A percentile compares a stretch with the other conserved stretches of the same genome.
Evolutionary conservation across 768 basidiomycete species (phyloP).

Genomic region (Sporobolomyces phaffii): DNA sequence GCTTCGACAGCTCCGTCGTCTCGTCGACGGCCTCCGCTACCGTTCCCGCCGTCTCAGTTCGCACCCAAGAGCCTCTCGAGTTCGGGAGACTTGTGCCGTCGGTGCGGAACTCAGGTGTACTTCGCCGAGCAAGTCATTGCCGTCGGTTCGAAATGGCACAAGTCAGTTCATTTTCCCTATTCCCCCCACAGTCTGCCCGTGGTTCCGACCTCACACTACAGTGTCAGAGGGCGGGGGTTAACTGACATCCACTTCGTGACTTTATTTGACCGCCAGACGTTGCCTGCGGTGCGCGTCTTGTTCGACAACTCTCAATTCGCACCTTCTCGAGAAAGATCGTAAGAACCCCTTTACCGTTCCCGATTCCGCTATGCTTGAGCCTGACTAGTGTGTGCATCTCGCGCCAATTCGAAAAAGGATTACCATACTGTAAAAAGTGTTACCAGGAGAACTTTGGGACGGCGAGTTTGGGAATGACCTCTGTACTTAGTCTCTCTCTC

Average conservation of each 20-base stretch:
- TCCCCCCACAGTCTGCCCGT: too few relatives aligned
- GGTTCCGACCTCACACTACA: too few relatives aligned
- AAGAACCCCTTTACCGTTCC: too few relatives aligned
- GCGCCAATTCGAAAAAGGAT: too few relatives aligned
- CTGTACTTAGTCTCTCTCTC: conserved; percentile 10
- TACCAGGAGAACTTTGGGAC: conserved; percentile 33
- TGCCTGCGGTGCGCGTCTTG: conserved; percentile 38
- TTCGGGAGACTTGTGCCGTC: conserved; percentile 25
- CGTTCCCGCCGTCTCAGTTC: neutral
- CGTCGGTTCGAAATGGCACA: conserved; percentile 34
- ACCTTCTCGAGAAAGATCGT: conserved; percentile 32
- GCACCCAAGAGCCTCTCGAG: neutral
- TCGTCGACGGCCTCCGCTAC: neutral
- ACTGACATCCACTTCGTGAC: neutral
- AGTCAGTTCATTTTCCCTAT: conserved; percentile 1
- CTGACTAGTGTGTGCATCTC: too few relatives aligned
- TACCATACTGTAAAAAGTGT: conserved; percentile 34
- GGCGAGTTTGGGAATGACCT: conserved; percentile 23
- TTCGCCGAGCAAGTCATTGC: conserved; percentile 37
- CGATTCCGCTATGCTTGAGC: too few relatives aligned
- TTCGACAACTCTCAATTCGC: conserved; percentile 29
- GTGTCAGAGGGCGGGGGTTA: too few relatives aligned
- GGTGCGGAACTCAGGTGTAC: conserved; percentile 36
- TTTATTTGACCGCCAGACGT: conserved; percentile 27
- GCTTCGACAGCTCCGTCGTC: neutral